These are phyloP conservation scores for Pythium utonaiense DNA, from an alignment of 352 stramenopile species.

Conservation along the genomic window DNA sequence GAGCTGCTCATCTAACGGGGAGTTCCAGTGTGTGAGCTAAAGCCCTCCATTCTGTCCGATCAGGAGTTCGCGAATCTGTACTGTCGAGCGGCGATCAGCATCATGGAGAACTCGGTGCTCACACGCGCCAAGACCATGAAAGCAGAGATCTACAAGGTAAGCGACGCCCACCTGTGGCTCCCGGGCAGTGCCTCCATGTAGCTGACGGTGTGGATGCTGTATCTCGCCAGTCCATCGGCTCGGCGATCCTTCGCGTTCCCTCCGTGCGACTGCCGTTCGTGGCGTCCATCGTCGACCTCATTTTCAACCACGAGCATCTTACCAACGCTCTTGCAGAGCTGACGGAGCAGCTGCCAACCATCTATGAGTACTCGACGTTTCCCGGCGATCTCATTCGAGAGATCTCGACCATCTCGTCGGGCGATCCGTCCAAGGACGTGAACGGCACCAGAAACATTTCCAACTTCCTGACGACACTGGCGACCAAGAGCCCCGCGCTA, in stretches of 20 bases:
- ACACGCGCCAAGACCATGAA: slow-evolving; percentile 62
- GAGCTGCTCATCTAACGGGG: not conserved
- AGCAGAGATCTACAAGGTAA: slow-evolving; percentile 64
- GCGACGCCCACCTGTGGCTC: not conserved
- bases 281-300: slow-evolving; percentile 65
- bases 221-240: slow-evolving; percentile 44
- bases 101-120: slow-evolving; percentile 60
- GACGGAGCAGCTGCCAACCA: slow-evolving; percentile 54
- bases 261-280: slow-evolving; percentile 69
- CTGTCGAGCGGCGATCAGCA: slow-evolving; percentile 60
- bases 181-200: no score
- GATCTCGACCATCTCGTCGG: slow-evolving; percentile 68
- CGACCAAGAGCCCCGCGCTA: slow-evolving; percentile 55
- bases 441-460: slow-evolving; percentile 72
- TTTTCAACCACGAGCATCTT: slow-evolving; percentile 71
- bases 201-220: not conserved
- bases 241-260: slow-evolving; percentile 54
- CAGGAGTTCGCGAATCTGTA: slow-evolving; percentile 78
- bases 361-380: slow-evolving; percentile 61
- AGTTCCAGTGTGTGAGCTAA: no score
- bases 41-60: no score
- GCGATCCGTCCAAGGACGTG: slow-evolving; percentile 66
- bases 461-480: slow-evolving; percentile 63
- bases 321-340: slow-evolving; percentile 56
- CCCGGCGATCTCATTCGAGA: slow-evolving; percentile 71